Conservation (phyloP, 306 rosid species). For the Hippophae rhamnoides region DNA sequence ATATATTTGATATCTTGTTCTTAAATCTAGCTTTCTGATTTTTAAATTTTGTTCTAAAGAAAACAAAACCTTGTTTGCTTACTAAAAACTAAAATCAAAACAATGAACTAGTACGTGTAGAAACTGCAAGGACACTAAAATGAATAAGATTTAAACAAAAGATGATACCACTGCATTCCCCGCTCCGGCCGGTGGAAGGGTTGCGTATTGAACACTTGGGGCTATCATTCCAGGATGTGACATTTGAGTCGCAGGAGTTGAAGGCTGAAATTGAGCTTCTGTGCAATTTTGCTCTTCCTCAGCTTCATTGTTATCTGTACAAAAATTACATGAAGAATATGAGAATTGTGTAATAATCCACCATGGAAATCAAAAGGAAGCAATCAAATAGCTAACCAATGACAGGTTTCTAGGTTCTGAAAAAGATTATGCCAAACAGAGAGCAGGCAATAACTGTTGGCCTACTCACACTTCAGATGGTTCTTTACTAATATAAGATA, state of each 20-base stretch:
- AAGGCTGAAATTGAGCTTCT: constrained; percentile 45
- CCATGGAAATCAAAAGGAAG: too few species aligned
- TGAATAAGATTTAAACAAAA: constrained; percentile 13
- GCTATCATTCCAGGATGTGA: constrained; percentile 38
- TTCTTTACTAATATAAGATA: too few species aligned
- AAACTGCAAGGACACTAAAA: background rate
- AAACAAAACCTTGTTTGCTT: background rate
- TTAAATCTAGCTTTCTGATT: too few species aligned
- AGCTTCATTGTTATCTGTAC: constrained; percentile 54
- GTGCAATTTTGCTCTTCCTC: constrained; percentile 53
- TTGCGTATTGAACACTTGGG: constrained; percentile 49
- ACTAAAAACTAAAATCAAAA: background rate
- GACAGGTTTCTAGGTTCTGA: too few species aligned
- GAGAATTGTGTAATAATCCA: constrained; percentile 2
- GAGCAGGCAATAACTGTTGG: too few species aligned
- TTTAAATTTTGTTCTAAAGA: background rate
- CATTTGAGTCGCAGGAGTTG: constrained; percentile 45
- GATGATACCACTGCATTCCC: constrained; percentile 65
- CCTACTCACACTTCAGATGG: too few species aligned
- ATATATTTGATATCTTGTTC: too few species aligned
- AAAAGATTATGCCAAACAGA: too few species aligned
- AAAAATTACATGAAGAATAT: constrained; percentile 21
- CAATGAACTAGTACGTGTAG: background rate
- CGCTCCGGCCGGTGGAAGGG: constrained; percentile 65
- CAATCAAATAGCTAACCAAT: too few species aligned